Evolutionary conservation across 257 asterid genomes (phyloP).

Genomic region (Leonotis leonurus): DNA sequence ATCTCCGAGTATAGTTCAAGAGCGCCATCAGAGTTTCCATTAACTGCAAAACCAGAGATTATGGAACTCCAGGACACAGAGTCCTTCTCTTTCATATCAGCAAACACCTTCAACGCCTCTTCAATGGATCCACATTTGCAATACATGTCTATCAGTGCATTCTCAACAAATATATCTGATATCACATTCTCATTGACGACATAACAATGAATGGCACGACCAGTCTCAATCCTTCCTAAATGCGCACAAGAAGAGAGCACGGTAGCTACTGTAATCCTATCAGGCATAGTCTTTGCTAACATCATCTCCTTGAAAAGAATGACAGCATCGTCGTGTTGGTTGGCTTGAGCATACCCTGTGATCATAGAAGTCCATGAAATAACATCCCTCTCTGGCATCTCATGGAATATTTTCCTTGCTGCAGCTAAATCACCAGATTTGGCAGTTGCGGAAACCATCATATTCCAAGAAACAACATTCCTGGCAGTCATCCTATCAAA

Average conservation of each 20-base stretch:
- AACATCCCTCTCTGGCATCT: slow-evolving; percentile 40
- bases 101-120: slow-evolving; percentile 25
- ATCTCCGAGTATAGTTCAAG: slow-evolving; percentile 27
- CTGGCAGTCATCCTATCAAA: slow-evolving; percentile 26
- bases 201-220: slow-evolving; percentile 29
- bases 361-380: slow-evolving; percentile 50
- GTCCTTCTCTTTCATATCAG: slow-evolving; percentile 26
- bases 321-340: slow-evolving; percentile 26
- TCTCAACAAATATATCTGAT: slow-evolving; percentile 33
- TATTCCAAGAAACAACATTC: slow-evolving; percentile 44
- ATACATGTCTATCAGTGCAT: slow-evolving; percentile 47
- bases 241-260: slow-evolving; percentile 45
- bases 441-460: slow-evolving; percentile 27
- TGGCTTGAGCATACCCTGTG: slow-evolving; percentile 30
- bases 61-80: slow-evolving; percentile 39
- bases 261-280: slow-evolving; percentile 23
- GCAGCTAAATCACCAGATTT: slow-evolving; percentile 34
- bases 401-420: slow-evolving; percentile 30
- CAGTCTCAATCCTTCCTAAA: slow-evolving; percentile 37
- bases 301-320: slow-evolving; percentile 38
- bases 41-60: slow-evolving; percentile 38
- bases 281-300: slow-evolving; percentile 31
- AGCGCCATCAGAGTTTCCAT: slow-evolving; percentile 26
- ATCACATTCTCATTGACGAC: slow-evolving; percentile 10
- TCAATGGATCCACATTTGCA: slow-evolving; percentile 45